Evolutionary conservation across 495 filamentous ascomycete species (phyloP).

Genomic region (Penicillium nucicola): DNA sequence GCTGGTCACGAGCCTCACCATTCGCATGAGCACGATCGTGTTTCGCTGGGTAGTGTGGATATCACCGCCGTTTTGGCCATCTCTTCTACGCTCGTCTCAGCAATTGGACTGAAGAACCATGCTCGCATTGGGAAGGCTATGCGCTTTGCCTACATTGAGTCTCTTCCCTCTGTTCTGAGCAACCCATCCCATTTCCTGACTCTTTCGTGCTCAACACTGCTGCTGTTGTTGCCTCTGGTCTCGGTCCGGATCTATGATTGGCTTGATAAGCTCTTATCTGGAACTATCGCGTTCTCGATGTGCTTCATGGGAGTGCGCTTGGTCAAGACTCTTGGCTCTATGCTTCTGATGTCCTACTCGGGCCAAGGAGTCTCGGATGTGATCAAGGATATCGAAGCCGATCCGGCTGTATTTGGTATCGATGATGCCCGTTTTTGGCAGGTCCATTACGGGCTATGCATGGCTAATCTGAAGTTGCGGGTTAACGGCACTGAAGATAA

Average conservation of each 20-base stretch:
- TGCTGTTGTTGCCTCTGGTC: conserved; percentile 81
- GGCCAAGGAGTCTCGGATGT: conserved; percentile 67
- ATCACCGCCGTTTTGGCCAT: conserved; percentile 83
- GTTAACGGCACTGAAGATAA: conserved; percentile 63
- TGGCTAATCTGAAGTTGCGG: conserved; percentile 86
- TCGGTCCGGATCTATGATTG: conserved; percentile 69
- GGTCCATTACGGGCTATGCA: conserved; percentile 93
- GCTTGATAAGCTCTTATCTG: conserved; percentile 79
- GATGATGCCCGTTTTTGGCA: conserved; percentile 97
- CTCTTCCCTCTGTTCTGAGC: conserved; percentile 73
- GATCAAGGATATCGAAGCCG: conserved; percentile 77
- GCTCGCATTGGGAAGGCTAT: conserved; percentile 83
- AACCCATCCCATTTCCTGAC: conserved; percentile 96
- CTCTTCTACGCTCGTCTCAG: conserved; percentile 80
- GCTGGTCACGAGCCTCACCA: conserved; percentile 67
- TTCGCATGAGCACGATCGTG: conserved; percentile 60
- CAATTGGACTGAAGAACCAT: conserved; percentile 86
- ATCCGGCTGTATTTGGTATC: conserved; percentile 69
- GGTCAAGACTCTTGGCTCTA: conserved; percentile 79
- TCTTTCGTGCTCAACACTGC: conserved; percentile 72
- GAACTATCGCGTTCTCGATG: conserved; percentile 79
- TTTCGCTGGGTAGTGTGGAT: conserved; percentile 73
- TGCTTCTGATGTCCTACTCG: conserved; percentile 91
- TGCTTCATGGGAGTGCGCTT: conserved; percentile 78
- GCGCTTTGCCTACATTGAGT: conserved; percentile 78